A percentile compares a stretch with the other conserved stretches of the same genome.
These are phyloP conservation scores for Tetracladium marchalianum DNA, from an alignment of 495 filamentous ascomycete species.

Conservation along the genomic window DNA sequence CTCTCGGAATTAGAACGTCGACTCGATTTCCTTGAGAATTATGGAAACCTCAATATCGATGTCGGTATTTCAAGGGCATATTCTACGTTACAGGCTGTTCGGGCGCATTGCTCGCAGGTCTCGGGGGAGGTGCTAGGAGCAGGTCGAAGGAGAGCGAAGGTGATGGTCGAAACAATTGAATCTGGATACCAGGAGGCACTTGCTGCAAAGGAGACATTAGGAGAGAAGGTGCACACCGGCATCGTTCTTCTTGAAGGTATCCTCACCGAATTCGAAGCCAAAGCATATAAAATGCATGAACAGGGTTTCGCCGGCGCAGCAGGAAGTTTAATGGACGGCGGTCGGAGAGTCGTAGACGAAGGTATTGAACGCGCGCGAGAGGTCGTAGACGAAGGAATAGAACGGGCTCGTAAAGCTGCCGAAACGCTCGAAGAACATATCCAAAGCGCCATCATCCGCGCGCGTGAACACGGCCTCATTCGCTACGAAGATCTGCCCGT, in stretches of 20 bases:
- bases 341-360: conserved; percentile 63
- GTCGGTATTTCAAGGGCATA: conserved; percentile 73
- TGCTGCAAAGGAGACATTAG: conserved; percentile 72
- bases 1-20: conserved; percentile 78
- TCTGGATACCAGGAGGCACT: conserved; percentile 81
- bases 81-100: conserved; percentile 74
- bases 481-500: conserved; percentile 81
- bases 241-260: conserved; percentile 79
- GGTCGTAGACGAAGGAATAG: conserved; percentile 79
- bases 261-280: conserved; percentile 70
- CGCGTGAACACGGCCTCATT: conserved; percentile 73
- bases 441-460: conserved; percentile 66
- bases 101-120: conserved; percentile 79
- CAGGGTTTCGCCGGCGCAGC: conserved; percentile 53
- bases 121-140: conserved; percentile 85
- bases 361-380: conserved; percentile 64
- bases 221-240: conserved; percentile 81
- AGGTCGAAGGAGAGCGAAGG: conserved; percentile 70
- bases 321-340: conserved; percentile 54
- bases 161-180: conserved; percentile 93
- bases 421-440: conserved; percentile 70
- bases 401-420: conserved; percentile 64
- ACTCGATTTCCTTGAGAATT: conserved; percentile 81
- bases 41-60: conserved; percentile 75
- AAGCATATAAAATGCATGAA: conserved; percentile 55